phyloP scores from a whole-genome alignment of 2,329 filamentous ascomycete genomes.

The Alternaria ethzedia region DNA sequence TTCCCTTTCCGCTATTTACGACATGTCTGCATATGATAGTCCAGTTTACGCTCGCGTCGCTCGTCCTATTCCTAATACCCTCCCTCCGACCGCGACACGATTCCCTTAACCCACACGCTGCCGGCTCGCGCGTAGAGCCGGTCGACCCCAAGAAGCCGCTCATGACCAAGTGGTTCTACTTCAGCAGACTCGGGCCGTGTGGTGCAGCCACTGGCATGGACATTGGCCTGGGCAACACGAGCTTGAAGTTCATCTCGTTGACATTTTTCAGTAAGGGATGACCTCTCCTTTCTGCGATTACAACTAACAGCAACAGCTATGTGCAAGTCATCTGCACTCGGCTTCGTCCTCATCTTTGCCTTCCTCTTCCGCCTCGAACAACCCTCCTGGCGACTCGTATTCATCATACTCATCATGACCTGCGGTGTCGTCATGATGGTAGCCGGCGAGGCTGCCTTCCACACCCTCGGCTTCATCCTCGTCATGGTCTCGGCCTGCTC shows the following conservation, averaged over 20 bases:
- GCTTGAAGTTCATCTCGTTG: constrained; percentile 91
- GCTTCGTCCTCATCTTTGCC: constrained; percentile 93
- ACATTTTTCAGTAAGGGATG: constrained; percentile 80
- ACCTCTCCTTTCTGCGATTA: background rate
- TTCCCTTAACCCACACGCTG: constrained; percentile 43
- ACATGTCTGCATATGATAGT: constrained; percentile 94
- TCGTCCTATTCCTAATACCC: constrained; percentile 83
- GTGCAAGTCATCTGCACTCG: constrained; percentile 97
- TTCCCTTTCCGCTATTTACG: constrained; percentile 93
- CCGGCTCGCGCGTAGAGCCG: constrained; percentile 37
- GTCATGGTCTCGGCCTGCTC: constrained; percentile 95
- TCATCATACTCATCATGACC: constrained; percentile 92
- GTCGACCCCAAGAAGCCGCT: constrained; percentile 60
- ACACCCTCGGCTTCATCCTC: constrained; percentile 83
- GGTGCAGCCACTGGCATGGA: constrained; percentile 92
- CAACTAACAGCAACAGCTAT: constrained; percentile 63
- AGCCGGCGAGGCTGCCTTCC: constrained; percentile 89
- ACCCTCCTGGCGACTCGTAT: constrained; percentile 82
- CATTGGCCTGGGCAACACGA: constrained; percentile 95
- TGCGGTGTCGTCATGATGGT: constrained; percentile 97
- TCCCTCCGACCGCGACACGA: constrained; percentile 73
- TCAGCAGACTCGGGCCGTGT: constrained; percentile 89
- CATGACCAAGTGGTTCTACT: constrained; percentile 89
- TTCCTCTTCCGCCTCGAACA: constrained; percentile 91
- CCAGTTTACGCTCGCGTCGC: constrained; percentile 79